Evolutionary conservation across 2,329 filamentous ascomycete genomes (phyloP).

Genomic region (Colletotrichum australisinense): DNA sequence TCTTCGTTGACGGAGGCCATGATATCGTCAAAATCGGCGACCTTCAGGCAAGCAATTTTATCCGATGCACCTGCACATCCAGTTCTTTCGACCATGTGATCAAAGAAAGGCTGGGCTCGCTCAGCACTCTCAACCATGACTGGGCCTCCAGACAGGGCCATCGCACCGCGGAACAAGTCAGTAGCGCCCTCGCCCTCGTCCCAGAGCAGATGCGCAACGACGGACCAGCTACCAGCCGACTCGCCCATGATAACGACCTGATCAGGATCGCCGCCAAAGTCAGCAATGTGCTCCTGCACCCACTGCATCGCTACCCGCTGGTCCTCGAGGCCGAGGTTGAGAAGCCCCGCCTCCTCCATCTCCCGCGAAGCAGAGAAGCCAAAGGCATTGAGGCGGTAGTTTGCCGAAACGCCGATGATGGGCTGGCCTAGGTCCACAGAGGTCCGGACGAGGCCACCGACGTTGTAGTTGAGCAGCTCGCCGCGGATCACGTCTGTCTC

Average conservation of each 20-base stretch:
- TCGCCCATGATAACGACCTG: conserved; percentile 47
- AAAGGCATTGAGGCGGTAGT: conserved; percentile 70
- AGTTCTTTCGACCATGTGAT: conserved; percentile 6
- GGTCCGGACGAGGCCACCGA: conserved; percentile 44
- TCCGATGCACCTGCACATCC: conserved; percentile 1
- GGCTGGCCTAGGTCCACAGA: conserved; percentile 60
- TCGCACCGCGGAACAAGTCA: conserved; percentile 71
- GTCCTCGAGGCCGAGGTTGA: conserved; percentile 43
- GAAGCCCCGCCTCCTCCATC: conserved; percentile 43
- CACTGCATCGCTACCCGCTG: conserved; percentile 46
- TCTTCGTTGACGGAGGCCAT: conserved; percentile 18
- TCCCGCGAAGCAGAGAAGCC: conserved; percentile 17
- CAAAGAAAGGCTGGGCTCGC: conserved; percentile 2
- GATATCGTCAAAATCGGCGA: conserved; percentile 17
- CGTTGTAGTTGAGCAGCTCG: conserved; percentile 45
- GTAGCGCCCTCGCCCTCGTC: conserved; percentile 70
- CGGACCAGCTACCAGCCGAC: conserved; percentile 43
- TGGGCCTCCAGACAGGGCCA: conserved; percentile 64
- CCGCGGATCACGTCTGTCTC: conserved; percentile 35
- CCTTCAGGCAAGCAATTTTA: conserved; percentile 18
- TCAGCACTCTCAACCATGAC: conserved; percentile 19
- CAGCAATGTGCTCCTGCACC: conserved; percentile 44
- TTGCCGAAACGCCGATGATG: conserved; percentile 72
- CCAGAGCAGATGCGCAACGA: conserved; percentile 51
- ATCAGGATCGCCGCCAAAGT: conserved; percentile 45